Base-by-base conservation (phyloP, 371 early-diverging fungal genomes). In the Syncephalastrum monosporum region DNA sequence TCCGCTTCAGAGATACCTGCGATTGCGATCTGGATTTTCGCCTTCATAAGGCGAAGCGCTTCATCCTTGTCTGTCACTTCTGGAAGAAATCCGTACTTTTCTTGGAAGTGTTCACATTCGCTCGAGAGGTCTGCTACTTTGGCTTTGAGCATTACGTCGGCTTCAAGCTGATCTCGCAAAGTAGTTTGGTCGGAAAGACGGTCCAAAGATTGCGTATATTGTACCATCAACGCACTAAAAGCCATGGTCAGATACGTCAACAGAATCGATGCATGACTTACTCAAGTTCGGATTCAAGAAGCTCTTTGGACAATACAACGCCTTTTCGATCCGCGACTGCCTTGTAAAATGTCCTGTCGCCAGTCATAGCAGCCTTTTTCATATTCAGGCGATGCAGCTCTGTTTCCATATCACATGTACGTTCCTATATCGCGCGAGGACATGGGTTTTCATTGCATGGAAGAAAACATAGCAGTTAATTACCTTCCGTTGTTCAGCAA, bases 401-500 rank as follows among this genome's bases (percentile, higher is more conserved):
- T 5, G 42, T 44, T 52, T 60, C 58, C 46, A 68, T 42, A 41
- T 41, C 47, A n/a, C 42, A 53, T 3, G 53, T 56, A 6, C 63
- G 60, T 50, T 60, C 56, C 60, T 63, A 57, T 33, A 33, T 33
- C 38, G 7, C 7, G 10, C 0, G 2, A 33, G 8, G 2, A 33
- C 3, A 1, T 33, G 2, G 10, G 10, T 33, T 10, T 8, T 12
- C 2, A 12, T 27, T 14, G 25, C 6, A 51, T 14, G 42, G 10
- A 52, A 52, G 3, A 29, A 38, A 19, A 21, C 10, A 46, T 10
- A 46, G 16, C 15, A 8, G n/a, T 14, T n/a, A 53, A 21, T 53
- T 63, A 69, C 69, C 53, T 55, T 53, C 17, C 63, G 55, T 24
- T 60, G 47, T 23, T 69, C 65, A 6, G 90, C 87, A 44, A 92